Percentiles rank a stretch among this genome's conserved stretches.
Conservation (phyloP, 495 filamentous ascomycete genomes). For the Penicillium salamii region DNA sequence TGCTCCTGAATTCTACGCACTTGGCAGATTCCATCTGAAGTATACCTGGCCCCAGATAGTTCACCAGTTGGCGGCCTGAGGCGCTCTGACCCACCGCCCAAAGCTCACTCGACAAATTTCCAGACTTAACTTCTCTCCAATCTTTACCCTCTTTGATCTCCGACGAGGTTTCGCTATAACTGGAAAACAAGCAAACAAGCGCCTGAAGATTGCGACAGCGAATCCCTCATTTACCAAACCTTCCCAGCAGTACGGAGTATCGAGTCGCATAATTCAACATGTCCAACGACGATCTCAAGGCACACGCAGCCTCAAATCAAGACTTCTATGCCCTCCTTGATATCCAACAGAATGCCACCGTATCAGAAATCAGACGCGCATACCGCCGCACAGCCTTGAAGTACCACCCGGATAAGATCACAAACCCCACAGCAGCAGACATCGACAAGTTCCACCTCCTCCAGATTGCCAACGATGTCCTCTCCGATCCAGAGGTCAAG, state of each 20-base stretch:
- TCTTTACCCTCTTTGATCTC: neutral
- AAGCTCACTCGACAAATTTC: conserved; percentile 6
- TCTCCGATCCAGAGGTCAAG: conserved; percentile 58
- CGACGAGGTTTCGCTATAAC: neutral
- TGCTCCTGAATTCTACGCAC: too few relatives aligned
- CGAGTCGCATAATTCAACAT: conserved; percentile 16
- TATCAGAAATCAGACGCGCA: conserved; percentile 75
- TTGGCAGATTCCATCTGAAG: too few relatives aligned
- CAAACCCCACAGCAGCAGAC: conserved; percentile 52
- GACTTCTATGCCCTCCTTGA: conserved; percentile 86
- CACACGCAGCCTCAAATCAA: conserved; percentile 56
- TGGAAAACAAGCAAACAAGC: neutral
- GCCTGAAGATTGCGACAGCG: neutral
- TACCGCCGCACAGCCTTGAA: conserved; percentile 87
- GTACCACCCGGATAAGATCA: conserved; percentile 84
- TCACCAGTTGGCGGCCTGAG: conserved; percentile 4
- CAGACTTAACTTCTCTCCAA: neutral
- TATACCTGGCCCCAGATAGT: too few relatives aligned
- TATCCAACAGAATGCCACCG: conserved; percentile 59
- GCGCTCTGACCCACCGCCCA: conserved; percentile 2
- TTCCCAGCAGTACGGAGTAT: neutral
- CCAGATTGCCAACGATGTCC: conserved; percentile 68
- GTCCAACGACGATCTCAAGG: conserved; percentile 53
- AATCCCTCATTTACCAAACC: neutral
- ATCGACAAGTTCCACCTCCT: conserved; percentile 74